Evolutionary conservation across 1,284 basidiomycete genomes (phyloP), one percentile per base, ranked within the genome.

Genomic region (Heterobasidion occidentale): DNA sequence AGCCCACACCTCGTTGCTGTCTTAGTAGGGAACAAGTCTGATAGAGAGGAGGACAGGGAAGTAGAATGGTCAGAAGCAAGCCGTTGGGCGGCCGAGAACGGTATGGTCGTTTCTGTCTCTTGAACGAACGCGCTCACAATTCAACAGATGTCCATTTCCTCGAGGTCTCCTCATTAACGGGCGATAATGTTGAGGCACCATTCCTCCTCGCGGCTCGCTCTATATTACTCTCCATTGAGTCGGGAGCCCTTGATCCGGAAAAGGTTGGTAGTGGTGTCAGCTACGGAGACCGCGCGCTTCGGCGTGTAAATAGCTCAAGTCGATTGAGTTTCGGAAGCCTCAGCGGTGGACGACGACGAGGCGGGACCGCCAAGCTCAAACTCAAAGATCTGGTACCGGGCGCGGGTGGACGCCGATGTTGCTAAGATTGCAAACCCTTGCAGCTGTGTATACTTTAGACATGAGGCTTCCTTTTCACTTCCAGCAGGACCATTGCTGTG

Each of bases 21-120:
- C 3, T 74, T 99, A 3, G 94, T 98, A 7, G 96, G 96, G 36
- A 98, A 96, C 74, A 98, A 99, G 75, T 83, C 90, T 12, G 96
- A 99, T 68, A 79, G 85, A 60, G 95, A 97, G 63, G 94, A 97
- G 55, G 92, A 98, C 49, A 77, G 96, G 53, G 90, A 98, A 69
- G 94, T 99, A 20, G 92, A 95, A 63, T 96, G 91, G 82, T 79
- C 88, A 17, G 96, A 99, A 72, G 96, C 93, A 8, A 92, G 90
- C 66, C 79, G 83, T 66, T 99, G 94, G 93, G 96, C 96, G 27
- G 87, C 92, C 55, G 92, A 95, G 69, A 93, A 98, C 68, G 89
- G 93, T 93, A 59, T 53, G 61, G 55, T 33, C 35, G 17, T 56
- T 20, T 42, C 44, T 14, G 36, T 2, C 14, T 52, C 20, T 36